These are phyloP conservation scores for Hortaea sp. DNA, from an alignment of 2,329 filamentous ascomycete genomes.

Conservation along the genomic window DNA sequence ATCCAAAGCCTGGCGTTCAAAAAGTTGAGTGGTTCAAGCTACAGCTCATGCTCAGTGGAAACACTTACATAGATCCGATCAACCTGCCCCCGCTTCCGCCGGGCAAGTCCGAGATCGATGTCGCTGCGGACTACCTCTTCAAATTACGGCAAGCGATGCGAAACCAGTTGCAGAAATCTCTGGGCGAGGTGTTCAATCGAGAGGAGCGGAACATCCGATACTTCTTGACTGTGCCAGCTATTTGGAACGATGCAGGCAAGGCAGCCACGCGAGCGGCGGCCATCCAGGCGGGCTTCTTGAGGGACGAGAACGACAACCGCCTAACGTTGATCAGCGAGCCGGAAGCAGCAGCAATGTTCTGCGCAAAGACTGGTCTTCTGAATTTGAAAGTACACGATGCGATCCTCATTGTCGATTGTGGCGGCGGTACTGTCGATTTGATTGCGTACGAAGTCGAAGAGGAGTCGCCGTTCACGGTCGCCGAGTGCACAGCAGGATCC, in stretches of 20 bases:
- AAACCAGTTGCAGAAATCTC: conserved; percentile 85
- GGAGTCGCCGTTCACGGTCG: conserved; percentile 91
- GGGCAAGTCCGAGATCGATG: conserved; percentile 97
- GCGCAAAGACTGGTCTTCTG: conserved; percentile 88
- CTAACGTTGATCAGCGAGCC: conserved; percentile 92
- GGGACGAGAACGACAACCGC: conserved; percentile 95
- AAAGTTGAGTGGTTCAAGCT: conserved; percentile 99
- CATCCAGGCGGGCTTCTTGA: conserved; percentile 91
- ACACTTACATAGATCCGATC: conserved; percentile 98
- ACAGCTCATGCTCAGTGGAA: conserved; percentile 95
- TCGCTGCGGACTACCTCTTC: conserved; percentile 98
- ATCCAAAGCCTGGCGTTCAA: conserved; percentile 94
- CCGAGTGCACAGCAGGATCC: conserved; percentile 92
- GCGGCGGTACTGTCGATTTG: conserved; percentile 96
- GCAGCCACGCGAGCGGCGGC: conserved; percentile 90
- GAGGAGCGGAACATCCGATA: conserved; percentile 98
- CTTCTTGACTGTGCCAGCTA: conserved; percentile 96
- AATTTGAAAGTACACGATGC: conserved; percentile 98
- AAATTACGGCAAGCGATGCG: conserved; percentile 96
- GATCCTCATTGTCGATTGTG: conserved; percentile 96
- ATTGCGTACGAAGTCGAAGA: conserved; percentile 98
- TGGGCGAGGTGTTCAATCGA: conserved; percentile 94
- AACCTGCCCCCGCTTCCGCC: conserved; percentile 94
- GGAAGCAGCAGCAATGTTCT: conserved; percentile 94
- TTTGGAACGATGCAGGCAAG: conserved; percentile 98